A percentile compares a stretch with the other conserved stretches of the same genome.
Conservation (phyloP, 176 grass and related monocot genomes). For the Oryza punctata region DNA sequence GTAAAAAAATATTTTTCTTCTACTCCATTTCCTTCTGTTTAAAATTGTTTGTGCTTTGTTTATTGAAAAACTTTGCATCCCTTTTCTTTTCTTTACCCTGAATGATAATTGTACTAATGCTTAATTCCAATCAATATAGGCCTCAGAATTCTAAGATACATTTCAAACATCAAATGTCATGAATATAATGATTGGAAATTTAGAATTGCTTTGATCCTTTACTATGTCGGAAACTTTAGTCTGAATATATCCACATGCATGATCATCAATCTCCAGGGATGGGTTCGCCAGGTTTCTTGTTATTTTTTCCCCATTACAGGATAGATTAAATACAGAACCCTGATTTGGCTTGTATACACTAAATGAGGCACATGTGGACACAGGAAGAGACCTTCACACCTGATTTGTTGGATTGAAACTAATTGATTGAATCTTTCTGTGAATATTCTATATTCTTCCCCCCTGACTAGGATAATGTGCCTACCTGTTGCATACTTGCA, state of each 20-base stretch:
- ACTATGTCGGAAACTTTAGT: background rate
- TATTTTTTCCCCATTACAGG: background rate
- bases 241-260: background rate
- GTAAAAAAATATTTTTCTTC: background rate
- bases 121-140: conserved; percentile 15
- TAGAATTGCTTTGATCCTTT: background rate
- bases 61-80: conserved; percentile 17
- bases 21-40: background rate
- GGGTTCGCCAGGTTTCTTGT: background rate
- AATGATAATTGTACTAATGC: conserved; percentile 6
- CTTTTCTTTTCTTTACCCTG: background rate
- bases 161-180: conserved; percentile 28
- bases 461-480: background rate
- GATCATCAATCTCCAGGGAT: background rate
- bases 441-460: background rate
- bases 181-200: background rate
- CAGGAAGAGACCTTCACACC: background rate
- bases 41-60: background rate
- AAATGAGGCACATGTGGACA: background rate
- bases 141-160: conserved; percentile 23
- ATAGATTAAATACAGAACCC: background rate
- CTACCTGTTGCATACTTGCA: conserved; percentile 3
- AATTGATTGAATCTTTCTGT: conserved; percentile 12
- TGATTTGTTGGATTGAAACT: background rate
- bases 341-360: conserved; percentile 1